A percentile compares a stretch with the other conserved stretches of the same genome.
Conservation (phyloP, 345 rosid genomes). For the Triadica sebifera region DNA sequence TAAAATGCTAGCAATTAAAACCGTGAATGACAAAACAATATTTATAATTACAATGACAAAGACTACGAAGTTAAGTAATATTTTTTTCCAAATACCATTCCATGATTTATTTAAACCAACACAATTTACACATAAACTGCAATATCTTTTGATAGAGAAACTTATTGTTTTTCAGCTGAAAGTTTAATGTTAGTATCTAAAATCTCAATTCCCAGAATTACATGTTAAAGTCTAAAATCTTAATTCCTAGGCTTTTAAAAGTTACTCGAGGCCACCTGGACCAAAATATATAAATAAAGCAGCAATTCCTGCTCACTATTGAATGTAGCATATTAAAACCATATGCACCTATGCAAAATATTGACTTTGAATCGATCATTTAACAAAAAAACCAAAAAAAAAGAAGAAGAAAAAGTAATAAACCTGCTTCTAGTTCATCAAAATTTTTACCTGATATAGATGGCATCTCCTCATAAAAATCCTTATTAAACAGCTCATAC, state of each 20-base stretch:
- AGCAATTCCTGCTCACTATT: neutral
- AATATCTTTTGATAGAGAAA: neutral
- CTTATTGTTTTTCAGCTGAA: neutral
- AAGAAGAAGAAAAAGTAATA: neutral
- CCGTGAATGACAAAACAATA: neutral
- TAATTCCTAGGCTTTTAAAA: neutral
- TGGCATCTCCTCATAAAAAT: slow-evolving; percentile 78
- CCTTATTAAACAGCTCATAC: slow-evolving; percentile 78
- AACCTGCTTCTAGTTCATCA: no score
- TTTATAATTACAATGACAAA: neutral
- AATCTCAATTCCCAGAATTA: neutral
- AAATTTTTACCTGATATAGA: slow-evolving; percentile 60
- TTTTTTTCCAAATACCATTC: neutral
- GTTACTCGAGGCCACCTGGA: neutral
- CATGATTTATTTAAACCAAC: neutral
- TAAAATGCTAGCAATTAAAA: neutral
- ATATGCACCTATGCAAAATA: neutral
- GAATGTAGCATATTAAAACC: neutral
- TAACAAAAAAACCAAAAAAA: no score
- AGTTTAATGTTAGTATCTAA: neutral
- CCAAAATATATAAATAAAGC: neutral
- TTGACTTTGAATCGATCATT: neutral
- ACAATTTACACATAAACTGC: neutral
- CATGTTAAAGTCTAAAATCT: neutral
- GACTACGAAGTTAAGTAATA: neutral